These are phyloP conservation scores for Diaporthe batatas DNA, from an alignment of 2,329 filamentous ascomycete species.

Conservation along the genomic window DNA sequence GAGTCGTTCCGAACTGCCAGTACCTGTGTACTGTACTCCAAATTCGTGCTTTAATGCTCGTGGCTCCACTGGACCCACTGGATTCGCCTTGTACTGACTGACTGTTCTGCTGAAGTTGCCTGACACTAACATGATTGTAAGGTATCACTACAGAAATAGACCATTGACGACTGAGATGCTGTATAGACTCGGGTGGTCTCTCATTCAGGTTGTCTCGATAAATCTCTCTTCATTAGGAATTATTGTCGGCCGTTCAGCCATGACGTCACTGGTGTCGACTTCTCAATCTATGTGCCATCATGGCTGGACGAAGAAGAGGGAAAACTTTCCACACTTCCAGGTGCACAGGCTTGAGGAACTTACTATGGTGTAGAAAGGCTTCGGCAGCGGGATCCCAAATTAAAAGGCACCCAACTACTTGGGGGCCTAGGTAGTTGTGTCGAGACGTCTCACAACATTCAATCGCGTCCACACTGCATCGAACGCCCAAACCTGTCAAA, in stretches of 20 bases:
- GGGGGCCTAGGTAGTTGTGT: not conserved
- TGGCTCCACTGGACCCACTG: too few relatives aligned
- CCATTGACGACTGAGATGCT: too few relatives aligned
- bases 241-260: not conserved
- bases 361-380: not conserved
- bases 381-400: not conserved
- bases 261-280: constrained; percentile 2
- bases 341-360: not conserved
- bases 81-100: too few relatives aligned
- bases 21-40: too few relatives aligned
- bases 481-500: not conserved
- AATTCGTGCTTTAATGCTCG: too few relatives aligned
- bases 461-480: not conserved
- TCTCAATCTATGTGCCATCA: not conserved
- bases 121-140: too few relatives aligned
- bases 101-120: too few relatives aligned
- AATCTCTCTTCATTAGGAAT: not conserved
- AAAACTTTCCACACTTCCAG: not conserved
- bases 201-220: not conserved
- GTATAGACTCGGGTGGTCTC: not conserved
- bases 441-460: not conserved
- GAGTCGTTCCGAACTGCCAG: too few relatives aligned
- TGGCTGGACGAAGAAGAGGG: not conserved
- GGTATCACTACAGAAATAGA: not conserved
- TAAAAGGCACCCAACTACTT: not conserved